Evolutionary conservation across 306 rosid species (phyloP), one percentile per base, ranked within the genome.

Genomic region (Cajanus cajan): DNA sequence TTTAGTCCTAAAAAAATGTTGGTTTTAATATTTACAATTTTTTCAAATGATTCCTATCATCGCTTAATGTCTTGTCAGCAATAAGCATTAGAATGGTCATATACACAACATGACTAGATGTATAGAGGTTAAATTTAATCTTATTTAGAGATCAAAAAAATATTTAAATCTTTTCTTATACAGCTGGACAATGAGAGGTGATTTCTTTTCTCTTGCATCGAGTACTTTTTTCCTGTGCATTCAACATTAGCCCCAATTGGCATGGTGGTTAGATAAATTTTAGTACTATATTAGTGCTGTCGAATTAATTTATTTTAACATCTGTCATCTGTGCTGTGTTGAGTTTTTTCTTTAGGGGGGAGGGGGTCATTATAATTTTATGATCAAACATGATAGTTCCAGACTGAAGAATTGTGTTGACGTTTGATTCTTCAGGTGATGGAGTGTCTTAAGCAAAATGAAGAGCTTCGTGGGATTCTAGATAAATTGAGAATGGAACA

Each of bases 361-460:
- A 11, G 63, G n/a, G 31, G 31, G 31, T 28, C 37, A 16, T 54
- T 73, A 22, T 63, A 11, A 14, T 65, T 43, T 67, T 74, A 33
- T 50, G 45, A 51, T 11, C 82, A 41, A 68, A 59, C 54, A 24
- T 40, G 31, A 16, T 65, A 54, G 68, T 71, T 73, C 64, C 50
- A 51, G 78, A 51, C 78, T 39, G 41, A 54, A 58, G n/a, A 40
- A 48, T 21, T 72, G 67, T 18, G 71, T 68, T 43, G 22, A 66
- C 71, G 7, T 74, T 78, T 63, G 68, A 69, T 80, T 82, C 78
- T 80, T 71, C 81, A 92, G 98, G 95, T 94, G 85, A 91, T 90
- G 82, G 94, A 91, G 71, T 92, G 98, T 84, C 94, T 92, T 50
- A 88, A 92, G 88, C 91, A 92, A 80, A 92, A 95, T 77, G 97